Conservation (phyloP, 1,284 basidiomycete genomes). For the Cerioporus squamosus region DNA sequence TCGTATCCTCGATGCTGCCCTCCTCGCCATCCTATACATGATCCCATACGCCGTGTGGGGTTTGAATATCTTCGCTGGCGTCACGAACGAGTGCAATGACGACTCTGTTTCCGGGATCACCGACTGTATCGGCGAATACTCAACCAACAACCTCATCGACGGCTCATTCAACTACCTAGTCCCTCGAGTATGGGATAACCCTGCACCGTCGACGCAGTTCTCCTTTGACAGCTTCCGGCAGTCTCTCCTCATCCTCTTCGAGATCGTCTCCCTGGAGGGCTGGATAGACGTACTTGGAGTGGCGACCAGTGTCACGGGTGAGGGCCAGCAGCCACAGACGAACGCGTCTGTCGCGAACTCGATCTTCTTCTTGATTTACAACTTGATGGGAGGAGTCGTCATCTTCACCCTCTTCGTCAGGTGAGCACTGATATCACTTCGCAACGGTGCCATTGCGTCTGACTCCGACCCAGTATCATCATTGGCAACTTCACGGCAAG, state of each 20-base stretch:
- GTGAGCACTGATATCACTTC: conserved; percentile 42
- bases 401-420: conserved; percentile 90
- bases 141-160: conserved; percentile 50
- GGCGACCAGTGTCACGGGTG: conserved; percentile 81
- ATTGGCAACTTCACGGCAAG: conserved; percentile 92
- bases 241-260: conserved; percentile 92
- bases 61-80: conserved; percentile 89
- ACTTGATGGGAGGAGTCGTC: conserved; percentile 90
- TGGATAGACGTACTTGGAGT: conserved; percentile 93
- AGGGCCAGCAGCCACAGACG: conserved; percentile 68
- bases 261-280: conserved; percentile 95
- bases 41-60: conserved; percentile 99
- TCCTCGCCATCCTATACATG: conserved; percentile 95
- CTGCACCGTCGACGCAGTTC: conserved; percentile 83
- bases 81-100: conserved; percentile 90
- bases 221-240: conserved; percentile 91
- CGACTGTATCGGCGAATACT: conserved; percentile 82
- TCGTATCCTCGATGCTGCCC: conserved; percentile 88
- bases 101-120: conserved; percentile 53
- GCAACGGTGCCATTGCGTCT: background rate
- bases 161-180: conserved; percentile 69
- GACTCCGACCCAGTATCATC: conserved; percentile 71
- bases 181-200: conserved; percentile 91
- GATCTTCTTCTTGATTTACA: conserved; percentile 94
- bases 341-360: conserved; percentile 84